A percentile compares a stretch with the other conserved stretches of the same genome.
Evolutionary conservation across 495 filamentous ascomycete genomes (phyloP).

Genomic region (Rusavskia elegans): DNA sequence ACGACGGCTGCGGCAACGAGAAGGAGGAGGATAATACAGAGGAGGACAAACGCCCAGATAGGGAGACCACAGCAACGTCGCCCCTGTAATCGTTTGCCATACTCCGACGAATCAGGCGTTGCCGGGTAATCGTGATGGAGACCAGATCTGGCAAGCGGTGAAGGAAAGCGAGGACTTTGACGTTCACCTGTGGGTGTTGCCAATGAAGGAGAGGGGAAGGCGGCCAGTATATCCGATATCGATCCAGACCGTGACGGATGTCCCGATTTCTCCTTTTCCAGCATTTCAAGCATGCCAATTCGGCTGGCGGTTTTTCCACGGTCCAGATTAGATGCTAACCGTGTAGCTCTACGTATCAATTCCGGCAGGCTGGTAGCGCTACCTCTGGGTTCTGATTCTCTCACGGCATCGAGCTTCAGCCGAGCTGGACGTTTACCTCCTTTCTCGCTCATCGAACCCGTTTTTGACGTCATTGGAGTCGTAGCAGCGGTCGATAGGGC

Average conservation of each 20-base stretch:
- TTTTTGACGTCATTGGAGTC: constrained; percentile 19
- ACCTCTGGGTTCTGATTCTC: constrained; percentile 63
- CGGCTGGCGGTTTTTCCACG: constrained; percentile 70
- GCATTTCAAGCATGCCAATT: constrained; percentile 30
- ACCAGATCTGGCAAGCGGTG: constrained; percentile 1
- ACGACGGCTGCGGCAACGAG: constrained; percentile 76
- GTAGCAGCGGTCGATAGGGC: constrained; percentile 22
- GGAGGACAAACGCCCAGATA: constrained; percentile 56
- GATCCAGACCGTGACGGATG: constrained; percentile 34
- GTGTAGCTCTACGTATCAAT: constrained; percentile 75
- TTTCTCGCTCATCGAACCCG: constrained; percentile 19
- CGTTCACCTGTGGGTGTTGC: constrained; percentile 28
- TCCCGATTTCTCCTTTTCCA: constrained; percentile 17
- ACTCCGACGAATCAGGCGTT: not conserved
- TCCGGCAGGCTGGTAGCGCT: constrained; percentile 86
- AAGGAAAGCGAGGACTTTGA: constrained; percentile 11
- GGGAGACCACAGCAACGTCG: constrained; percentile 59
- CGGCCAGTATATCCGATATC: constrained; percentile 78
- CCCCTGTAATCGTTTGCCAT: constrained; percentile 2
- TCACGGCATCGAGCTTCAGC: constrained; percentile 63
- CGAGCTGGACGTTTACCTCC: constrained; percentile 50
- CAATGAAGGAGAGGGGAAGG: constrained; percentile 71
- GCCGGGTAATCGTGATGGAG: not conserved
- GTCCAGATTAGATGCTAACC: constrained; percentile 75
- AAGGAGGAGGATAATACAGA: constrained; percentile 51